These are phyloP conservation scores for Cladobotryum protrusum DNA, from an alignment of 2,329 filamentous ascomycete species.

Conservation along the genomic window DNA sequence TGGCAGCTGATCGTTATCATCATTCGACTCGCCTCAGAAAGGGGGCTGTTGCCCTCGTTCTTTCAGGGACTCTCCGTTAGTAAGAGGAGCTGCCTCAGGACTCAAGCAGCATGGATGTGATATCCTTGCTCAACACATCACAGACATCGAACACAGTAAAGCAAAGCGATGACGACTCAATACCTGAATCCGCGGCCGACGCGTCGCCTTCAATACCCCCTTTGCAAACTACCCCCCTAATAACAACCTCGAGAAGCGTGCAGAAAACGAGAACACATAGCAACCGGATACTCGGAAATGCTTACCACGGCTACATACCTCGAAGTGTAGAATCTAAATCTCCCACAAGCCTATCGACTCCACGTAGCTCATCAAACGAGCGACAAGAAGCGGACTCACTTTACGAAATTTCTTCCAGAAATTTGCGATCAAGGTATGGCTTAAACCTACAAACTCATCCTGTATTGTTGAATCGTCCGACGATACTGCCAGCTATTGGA, in stretches of 20 bases:
- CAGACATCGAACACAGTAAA: conserved; percentile 13
- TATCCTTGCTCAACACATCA: conserved; percentile 34
- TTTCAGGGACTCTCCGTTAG: background rate
- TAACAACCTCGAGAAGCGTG: too few species aligned
- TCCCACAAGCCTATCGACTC: conserved; percentile 11
- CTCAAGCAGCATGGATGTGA: conserved; percentile 33
- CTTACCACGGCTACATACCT: too few species aligned
- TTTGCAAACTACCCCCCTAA: too few species aligned
- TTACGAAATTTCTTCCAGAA: conserved; percentile 19
- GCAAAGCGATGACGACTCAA: conserved; percentile 10
- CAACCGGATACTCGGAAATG: too few species aligned
- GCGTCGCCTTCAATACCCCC: background rate
- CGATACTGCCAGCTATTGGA: background rate
- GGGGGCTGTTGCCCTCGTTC: background rate
- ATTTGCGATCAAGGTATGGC: conserved; percentile 9
- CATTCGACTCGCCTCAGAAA: too few species aligned
- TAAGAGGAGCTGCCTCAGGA: background rate
- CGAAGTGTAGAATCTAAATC: too few species aligned
- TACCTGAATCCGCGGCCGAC: conserved; percentile 6
- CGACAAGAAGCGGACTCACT: conserved; percentile 16
- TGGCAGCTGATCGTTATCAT: background rate
- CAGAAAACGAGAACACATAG: too few species aligned
- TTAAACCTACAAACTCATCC: conserved; percentile 24
- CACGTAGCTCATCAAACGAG: conserved; percentile 20
- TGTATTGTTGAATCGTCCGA: conserved; percentile 9